Base-by-base conservation (phyloP, 768 basidiomycete species). In the Cubamyces sp. region DNA sequence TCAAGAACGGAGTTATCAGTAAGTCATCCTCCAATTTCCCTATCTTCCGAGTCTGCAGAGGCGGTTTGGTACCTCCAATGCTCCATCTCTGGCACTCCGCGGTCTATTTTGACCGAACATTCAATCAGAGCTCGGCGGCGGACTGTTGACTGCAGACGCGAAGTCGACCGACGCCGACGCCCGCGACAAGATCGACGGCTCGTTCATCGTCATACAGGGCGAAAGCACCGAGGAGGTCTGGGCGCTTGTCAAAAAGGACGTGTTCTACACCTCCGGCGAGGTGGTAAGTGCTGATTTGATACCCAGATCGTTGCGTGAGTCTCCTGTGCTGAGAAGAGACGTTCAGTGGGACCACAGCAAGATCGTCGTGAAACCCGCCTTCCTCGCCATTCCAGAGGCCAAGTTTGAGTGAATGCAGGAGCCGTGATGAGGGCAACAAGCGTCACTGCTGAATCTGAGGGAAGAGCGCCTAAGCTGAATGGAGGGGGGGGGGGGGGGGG, bases 241-340 rank as follows among this genome's bases (percentile, higher is more conserved):
- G 60, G 60, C 50, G 39, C 12, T 6, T 3, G n/a, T 61, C 39
- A 53, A 53, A 21, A 55, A 55, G 19, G 60, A 61, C 37, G 12
- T 30, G 18, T 61, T 28, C 54, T 61, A 61, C 47, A 50, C 60
- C n/a, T 61, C 60, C n/a, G 60, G 60, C 14, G 54, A 61, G 34
- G 34, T 34, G 34, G 34, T 34, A 11, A 34, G 34, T 34, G 9
- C 28, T 3, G 28, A 3, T 8, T 3, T 34, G 34, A 34, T 11
- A 34, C 9, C 28, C 8, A 30, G 8, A 34, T 11, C 34, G 34
- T 34, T 11, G 34, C 34, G 11, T 34, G 9, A 3, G 3, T 8
- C 6, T 1, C 1, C 6, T 34, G 28, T 3, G 28, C 28, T 34
- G 34, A 34, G 6, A 9, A 11, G 6, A 11, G 6, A 34, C 11